These are phyloP conservation scores for Lipomyces yamadae DNA, from an alignment of 805 yeast species.

Conservation along the genomic window DNA sequence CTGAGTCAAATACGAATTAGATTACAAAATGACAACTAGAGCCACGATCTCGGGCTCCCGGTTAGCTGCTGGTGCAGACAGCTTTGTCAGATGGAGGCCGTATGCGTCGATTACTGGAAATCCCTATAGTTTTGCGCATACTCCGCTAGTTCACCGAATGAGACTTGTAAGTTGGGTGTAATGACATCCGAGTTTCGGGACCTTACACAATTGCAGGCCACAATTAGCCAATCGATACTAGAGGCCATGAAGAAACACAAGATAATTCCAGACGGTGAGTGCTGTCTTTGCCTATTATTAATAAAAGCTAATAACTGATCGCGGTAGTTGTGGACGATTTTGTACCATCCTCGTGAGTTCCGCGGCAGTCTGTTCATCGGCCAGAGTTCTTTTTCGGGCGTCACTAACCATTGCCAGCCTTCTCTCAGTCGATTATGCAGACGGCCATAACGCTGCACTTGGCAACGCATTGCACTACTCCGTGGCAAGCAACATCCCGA, in stretches of 20 bases:
- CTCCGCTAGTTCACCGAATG: conserved; percentile 24
- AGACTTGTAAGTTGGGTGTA: conserved; percentile 14
- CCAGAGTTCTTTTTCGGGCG: not conserved
- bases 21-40: not conserved
- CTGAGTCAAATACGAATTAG: not conserved
- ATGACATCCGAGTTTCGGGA: not conserved
- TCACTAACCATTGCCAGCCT: conserved; percentile 14
- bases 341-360: conserved; percentile 26
- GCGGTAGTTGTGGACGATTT: conserved; percentile 37
- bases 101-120: conserved; percentile 3
- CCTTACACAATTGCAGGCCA: conserved; percentile 19
- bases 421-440: conserved; percentile 28
- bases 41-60: not conserved
- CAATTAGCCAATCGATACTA: conserved; percentile 39
- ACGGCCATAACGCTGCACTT: conserved; percentile 31
- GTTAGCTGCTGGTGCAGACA: not conserved
- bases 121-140: not conserved
- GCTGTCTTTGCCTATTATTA: not conserved
- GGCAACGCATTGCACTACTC: conserved; percentile 24
- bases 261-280: conserved; percentile 52
- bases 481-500: conserved; percentile 14
- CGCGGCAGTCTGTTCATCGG: not conserved
- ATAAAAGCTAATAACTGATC: not conserved
- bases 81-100: not conserved
- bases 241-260: conserved; percentile 51